phyloP scores from a whole-genome alignment of 257 asterid genomes.

The Haberlea rhodopensis region DNA sequence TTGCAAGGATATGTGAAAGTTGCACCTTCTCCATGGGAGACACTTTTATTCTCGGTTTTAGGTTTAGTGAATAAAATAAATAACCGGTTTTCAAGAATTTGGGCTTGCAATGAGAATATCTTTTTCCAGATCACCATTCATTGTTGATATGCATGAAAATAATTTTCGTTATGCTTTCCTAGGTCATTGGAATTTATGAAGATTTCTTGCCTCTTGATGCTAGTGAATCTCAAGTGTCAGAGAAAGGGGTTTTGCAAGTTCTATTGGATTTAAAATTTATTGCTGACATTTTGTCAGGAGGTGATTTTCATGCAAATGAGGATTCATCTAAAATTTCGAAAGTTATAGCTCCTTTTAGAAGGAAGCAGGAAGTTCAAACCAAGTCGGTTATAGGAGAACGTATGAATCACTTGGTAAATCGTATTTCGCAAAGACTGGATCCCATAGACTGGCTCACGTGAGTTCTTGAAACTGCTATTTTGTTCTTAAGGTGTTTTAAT shows the following conservation, averaged over 20 bases:
- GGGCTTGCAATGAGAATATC: neutral
- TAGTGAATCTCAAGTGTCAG: constrained; percentile 57
- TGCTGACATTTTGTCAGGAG: constrained; percentile 82
- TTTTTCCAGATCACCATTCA: neutral
- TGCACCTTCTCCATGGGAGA: neutral
- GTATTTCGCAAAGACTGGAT: constrained; percentile 72
- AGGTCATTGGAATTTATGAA: constrained; percentile 72
- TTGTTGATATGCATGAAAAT: constrained; percentile 22
- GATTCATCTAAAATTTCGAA: constrained; percentile 47
- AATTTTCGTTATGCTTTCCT: constrained; percentile 27
- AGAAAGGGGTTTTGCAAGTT: constrained; percentile 84
- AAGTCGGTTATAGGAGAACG: constrained; percentile 60
- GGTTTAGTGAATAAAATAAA: constrained; percentile 1
- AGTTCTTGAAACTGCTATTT: constrained; percentile 36
- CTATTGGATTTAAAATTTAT: constrained; percentile 81
- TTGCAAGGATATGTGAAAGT: neutral
- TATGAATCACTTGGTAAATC: constrained; percentile 48
- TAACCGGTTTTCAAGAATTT: neutral
- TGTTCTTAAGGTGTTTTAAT: neutral
- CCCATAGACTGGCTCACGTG: constrained; percentile 99
- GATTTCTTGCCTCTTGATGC: constrained; percentile 59
- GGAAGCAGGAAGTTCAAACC: constrained; percentile 58
- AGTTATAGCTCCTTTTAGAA: constrained; percentile 58
- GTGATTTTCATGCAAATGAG: constrained; percentile 53
- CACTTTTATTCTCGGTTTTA: neutral